Evolutionary conservation across 352 stramenopile species (phyloP).

Genomic region (Pythium oligandrum): DNA sequence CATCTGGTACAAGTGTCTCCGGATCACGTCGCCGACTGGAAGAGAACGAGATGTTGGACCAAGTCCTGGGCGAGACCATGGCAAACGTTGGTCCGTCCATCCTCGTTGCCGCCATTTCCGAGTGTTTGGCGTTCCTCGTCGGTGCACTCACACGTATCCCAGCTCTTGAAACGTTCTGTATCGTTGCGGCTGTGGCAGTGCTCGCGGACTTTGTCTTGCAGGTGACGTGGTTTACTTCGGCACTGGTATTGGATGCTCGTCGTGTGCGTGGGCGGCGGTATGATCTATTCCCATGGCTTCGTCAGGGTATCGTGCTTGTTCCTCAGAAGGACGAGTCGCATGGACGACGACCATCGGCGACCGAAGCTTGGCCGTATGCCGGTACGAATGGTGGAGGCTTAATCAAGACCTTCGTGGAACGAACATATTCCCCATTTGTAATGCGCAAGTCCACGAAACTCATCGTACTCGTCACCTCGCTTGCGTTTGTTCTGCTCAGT

Average conservation of each 20-base stretch:
- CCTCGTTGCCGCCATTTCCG: slow-evolving; percentile 73
- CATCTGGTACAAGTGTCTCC: background rate
- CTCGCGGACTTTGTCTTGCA: slow-evolving; percentile 78
- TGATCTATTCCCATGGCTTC: slow-evolving; percentile 64
- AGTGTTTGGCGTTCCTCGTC: slow-evolving; percentile 79
- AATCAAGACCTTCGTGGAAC: slow-evolving; percentile 65
- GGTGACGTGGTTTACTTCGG: slow-evolving; percentile 85
- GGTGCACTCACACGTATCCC: slow-evolving; percentile 84
- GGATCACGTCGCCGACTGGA: slow-evolving; percentile 20
- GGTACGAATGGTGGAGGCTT: slow-evolving; percentile 13
- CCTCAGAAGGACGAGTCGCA: slow-evolving; percentile 18
- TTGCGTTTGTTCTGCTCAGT: slow-evolving; percentile 37
- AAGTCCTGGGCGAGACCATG: slow-evolving; percentile 74
- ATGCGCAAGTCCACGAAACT: slow-evolving; percentile 55
- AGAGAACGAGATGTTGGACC: slow-evolving; percentile 45
- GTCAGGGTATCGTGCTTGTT: slow-evolving; percentile 42
- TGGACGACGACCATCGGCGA: background rate
- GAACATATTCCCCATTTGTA: slow-evolving; percentile 61
- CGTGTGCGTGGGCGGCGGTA: slow-evolving; percentile 63
- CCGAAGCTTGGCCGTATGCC: background rate
- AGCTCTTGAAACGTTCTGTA: slow-evolving; percentile 82
- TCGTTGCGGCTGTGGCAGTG: slow-evolving; percentile 80
- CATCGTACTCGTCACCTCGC: slow-evolving; percentile 37
- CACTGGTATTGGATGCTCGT: slow-evolving; percentile 68
- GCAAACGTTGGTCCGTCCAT: slow-evolving; percentile 84